Evolutionary conservation across 345 rosid genomes (phyloP).

Genomic region (Moringa oleifera): DNA sequence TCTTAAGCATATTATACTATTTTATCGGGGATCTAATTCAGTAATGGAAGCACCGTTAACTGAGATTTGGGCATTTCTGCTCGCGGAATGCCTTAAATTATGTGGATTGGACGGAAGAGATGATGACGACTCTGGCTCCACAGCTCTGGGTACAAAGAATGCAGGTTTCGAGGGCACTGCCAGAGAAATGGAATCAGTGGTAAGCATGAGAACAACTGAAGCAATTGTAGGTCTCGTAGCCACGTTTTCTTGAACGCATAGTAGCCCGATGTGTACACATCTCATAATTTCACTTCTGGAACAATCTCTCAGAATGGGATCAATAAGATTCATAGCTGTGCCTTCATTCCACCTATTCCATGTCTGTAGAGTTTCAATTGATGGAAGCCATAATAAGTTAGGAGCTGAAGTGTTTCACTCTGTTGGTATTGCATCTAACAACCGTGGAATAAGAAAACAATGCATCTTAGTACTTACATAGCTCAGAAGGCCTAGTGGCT

Average conservation of each 20-base stretch:
- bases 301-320: conserved; percentile 18
- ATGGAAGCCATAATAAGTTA: no score
- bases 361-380: conserved; percentile 29
- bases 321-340: conserved; percentile 18
- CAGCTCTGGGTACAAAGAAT: conserved; percentile 4
- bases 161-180: conserved; percentile 37
- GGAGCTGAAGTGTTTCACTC: no score
- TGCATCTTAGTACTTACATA: conserved; percentile 32
- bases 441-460: not conserved
- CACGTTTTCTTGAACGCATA: conserved; percentile 44
- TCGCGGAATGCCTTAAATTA: no score
- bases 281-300: conserved; percentile 23
- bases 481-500: conserved; percentile 14
- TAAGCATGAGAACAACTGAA: conserved; percentile 33
- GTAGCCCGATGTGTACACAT: conserved; percentile 41
- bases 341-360: conserved; percentile 46
- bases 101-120: no score
- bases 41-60: no score
- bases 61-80: no score
- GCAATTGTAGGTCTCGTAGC: conserved; percentile 35
- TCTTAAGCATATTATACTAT: no score
- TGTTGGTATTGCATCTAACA: no score
- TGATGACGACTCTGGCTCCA: no score
- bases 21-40: no score
- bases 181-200: conserved; percentile 17